Evolutionary conservation across 2,329 filamentous ascomycete genomes (phyloP).

Genomic region (Hymenoscyphus occultus): DNA sequence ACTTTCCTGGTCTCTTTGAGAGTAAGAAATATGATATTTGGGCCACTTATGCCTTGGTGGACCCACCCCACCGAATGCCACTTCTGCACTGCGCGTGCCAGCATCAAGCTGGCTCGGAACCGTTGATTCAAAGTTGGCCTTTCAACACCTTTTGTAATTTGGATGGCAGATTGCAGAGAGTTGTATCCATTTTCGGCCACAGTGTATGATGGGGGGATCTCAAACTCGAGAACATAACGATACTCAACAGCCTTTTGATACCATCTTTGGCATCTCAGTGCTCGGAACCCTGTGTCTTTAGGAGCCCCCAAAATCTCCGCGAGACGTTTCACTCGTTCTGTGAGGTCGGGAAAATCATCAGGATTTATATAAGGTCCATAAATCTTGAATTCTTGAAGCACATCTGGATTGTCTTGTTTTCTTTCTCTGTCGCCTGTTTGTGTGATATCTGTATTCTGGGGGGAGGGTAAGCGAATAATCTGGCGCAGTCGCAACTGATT

Average conservation of each 20-base stretch:
- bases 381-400: neutral
- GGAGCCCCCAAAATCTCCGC: neutral
- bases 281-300: neutral
- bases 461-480: neutral
- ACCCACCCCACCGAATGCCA: slow-evolving; percentile 5
- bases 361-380: neutral
- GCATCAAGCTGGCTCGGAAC: neutral
- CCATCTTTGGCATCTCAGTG: neutral
- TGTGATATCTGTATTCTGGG: neutral
- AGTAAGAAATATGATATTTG: slow-evolving; percentile 1
- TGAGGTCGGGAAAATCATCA: neutral
- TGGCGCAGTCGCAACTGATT: neutral
- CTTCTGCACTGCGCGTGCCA: neutral
- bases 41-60: neutral
- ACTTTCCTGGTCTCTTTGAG: neutral
- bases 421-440: neutral
- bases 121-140: neutral
- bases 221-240: neutral
- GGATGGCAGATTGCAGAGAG: neutral
- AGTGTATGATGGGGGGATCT: neutral
- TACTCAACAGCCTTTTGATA: neutral
- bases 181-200: neutral
- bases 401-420: neutral
- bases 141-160: neutral
- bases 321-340: neutral